Evolutionary conservation across 2,329 filamentous ascomycete genomes (phyloP).

Genomic region (Aspergillus pseudoglaucus): DNA sequence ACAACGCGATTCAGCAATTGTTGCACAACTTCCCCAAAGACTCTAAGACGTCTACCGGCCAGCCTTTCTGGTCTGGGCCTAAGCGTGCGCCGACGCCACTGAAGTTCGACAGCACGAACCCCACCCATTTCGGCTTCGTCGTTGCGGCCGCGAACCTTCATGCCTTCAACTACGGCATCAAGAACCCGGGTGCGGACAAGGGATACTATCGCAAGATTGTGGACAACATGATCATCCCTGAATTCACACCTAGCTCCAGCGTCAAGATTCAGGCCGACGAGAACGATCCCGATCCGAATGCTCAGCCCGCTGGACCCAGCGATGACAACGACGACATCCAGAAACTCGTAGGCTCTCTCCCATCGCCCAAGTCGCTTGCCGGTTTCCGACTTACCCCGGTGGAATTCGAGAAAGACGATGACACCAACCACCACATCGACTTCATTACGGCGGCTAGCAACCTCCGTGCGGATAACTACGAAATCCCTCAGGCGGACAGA

Average conservation of each 20-base stretch:
- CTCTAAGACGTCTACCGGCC: conserved; percentile 76
- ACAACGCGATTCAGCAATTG: conserved; percentile 92
- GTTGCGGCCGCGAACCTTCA: conserved; percentile 86
- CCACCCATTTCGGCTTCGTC: conserved; percentile 81
- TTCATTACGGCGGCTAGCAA: conserved; percentile 98
- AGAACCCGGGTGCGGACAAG: conserved; percentile 66
- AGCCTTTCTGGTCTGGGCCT: conserved; percentile 95
- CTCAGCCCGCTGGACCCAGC: conserved; percentile 49
- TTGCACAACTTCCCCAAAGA: conserved; percentile 98
- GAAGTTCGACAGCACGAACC: conserved; percentile 78
- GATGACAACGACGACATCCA: conserved; percentile 73
- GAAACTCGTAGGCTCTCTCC: conserved; percentile 65
- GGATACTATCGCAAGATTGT: conserved; percentile 71
- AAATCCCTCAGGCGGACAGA: conserved; percentile 82
- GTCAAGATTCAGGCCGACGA: conserved; percentile 98
- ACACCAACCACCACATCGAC: conserved; percentile 96
- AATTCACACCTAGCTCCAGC: conserved; percentile 81
- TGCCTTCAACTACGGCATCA: conserved; percentile 97
- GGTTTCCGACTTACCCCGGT: conserved; percentile 87
- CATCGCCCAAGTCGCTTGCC: conserved; percentile 69
- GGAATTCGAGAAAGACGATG: conserved; percentile 98
- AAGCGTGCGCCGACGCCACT: conserved; percentile 92
- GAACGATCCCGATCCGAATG: conserved; percentile 88
- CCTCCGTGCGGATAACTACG: conserved; percentile 94
- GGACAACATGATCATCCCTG: conserved; percentile 89